Base-by-base conservation (phyloP, 2,329 filamentous ascomycete species). In the Pseudovirgaria hyperparasitica region DNA sequence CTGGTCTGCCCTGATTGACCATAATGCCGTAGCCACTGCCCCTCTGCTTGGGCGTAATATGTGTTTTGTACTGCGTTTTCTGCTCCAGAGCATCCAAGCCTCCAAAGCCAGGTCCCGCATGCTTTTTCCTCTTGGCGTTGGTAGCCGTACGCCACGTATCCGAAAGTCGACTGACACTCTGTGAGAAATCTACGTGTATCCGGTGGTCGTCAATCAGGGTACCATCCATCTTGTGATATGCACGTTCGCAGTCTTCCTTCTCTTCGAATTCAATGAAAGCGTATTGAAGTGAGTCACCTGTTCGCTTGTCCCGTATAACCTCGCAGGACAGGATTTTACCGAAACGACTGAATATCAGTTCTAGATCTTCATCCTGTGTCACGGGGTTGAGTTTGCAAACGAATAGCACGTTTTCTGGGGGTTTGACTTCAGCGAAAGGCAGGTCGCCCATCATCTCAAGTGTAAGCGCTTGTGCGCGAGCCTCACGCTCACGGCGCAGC, bases 351-450 rank as follows among this genome's bases (percentile, higher is more conserved):
- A 98, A 98, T 36, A 98, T 96, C 38, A 96, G 69, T 50, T 94
- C 79, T 24, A 98, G 64, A 49, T 98, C 90, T 45, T 92, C 80
- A 46, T 94, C 87, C 46, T 82, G 80, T 7, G 90, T 98, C 24
- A 98, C 85, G 0, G 90, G 90, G 43, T 98, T 98, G 22, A 98
- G 66, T 53, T 98, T 98, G 76, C 90, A 98, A 22, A 98, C 86
- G 49, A 98, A 98, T 2, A 98, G 66, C 9, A 98, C 76, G 52
- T 98, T 96, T 58, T 98, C 90, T 0, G 90, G 90, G 4, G 90
- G 90, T 43, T 87, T 92, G 42, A 98, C 86, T 56, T 98, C 90
- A 32, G 90, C 90, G 54, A 94, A 98, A 4, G 90, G 90, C 32
- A 98, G 62, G 52, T 98, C 90, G 22, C 90, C 90, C 57, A 98